Conservation (phyloP, 2,329 filamentous ascomycete genomes). For the Orbilia brochopaga region DNA sequence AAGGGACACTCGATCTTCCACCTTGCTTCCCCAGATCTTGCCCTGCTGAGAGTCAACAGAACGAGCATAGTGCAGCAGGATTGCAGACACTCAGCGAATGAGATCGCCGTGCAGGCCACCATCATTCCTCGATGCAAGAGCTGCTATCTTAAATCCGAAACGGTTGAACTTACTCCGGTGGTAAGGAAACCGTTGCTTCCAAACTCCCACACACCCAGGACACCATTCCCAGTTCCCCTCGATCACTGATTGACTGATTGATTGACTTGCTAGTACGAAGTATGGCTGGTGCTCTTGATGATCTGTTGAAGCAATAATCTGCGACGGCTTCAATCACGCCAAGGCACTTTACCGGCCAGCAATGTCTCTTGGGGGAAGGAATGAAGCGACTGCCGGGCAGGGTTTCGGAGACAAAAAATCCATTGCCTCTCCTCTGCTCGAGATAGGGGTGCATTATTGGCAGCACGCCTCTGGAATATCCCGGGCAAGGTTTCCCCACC, state of each 20-base stretch:
- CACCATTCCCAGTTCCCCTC: background rate
- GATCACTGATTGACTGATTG: background rate
- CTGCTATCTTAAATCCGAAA: conserved; percentile 42
- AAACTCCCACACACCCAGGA: conserved; percentile 37
- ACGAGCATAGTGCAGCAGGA: conserved; percentile 16
- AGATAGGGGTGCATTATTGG: conserved; percentile 8
- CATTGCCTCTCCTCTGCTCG: conserved; percentile 7
- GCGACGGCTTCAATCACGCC: conserved; percentile 33
- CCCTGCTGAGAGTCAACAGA: conserved; percentile 5
- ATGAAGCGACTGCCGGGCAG: conserved; percentile 25
- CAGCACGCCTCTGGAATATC: conserved; percentile 30
- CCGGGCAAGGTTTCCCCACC: conserved; percentile 38
- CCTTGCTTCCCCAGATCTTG: conserved; percentile 39
- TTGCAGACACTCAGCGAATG: conserved; percentile 21
- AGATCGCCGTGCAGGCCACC: conserved; percentile 15
- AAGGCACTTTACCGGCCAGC: background rate
- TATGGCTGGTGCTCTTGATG: conserved; percentile 24
- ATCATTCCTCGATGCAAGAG: conserved; percentile 8
- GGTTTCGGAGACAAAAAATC: conserved; percentile 13
- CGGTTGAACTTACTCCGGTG: conserved; percentile 42
- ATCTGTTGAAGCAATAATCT: conserved; percentile 34
- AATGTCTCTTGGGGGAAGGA: conserved; percentile 5
- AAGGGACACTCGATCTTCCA: conserved; percentile 43
- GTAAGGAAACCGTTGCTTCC: conserved; percentile 38
- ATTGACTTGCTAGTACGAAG: too few relatives aligned